Percentiles rank a stretch among this genome's conserved stretches.
Evolutionary conservation across 2,329 filamentous ascomycete genomes (phyloP).

Genomic region (Aspergillus ochraceus): DNA sequence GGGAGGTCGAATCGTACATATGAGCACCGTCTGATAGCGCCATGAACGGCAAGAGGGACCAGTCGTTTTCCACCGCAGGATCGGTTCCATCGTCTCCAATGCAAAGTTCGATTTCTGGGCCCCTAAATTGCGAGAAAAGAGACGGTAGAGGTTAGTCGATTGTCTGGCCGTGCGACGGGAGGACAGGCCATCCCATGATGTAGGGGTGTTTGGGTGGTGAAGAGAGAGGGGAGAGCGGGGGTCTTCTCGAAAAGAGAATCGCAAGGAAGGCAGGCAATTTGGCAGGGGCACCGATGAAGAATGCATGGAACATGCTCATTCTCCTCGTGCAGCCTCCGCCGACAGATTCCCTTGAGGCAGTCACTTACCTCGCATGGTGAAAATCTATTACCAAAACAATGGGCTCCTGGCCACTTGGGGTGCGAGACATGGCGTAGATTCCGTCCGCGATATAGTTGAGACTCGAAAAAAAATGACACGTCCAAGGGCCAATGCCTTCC

Average conservation of each 20-base stretch:
- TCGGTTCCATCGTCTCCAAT: conserved; percentile 77
- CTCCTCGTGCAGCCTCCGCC: neutral
- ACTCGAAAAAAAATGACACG: conserved; percentile 9
- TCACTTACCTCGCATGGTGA: conserved; percentile 65
- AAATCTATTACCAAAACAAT: conserved; percentile 80
- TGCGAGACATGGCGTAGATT: conserved; percentile 28
- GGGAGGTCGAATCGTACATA: conserved; percentile 59
- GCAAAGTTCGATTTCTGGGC: conserved; percentile 92
- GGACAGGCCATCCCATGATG: neutral
- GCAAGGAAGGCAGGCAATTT: neutral
- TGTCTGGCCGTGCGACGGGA: neutral
- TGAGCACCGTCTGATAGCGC: conserved; percentile 94
- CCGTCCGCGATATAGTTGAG: conserved; percentile 11
- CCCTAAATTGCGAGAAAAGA: conserved; percentile 47
- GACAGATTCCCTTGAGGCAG: neutral
- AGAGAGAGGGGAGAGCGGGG: too few relatives aligned
- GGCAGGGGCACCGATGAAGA: neutral
- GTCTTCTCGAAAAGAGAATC: neutral
- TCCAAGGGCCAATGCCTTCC: conserved; percentile 13
- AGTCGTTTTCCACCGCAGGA: conserved; percentile 81
- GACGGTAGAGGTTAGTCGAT: neutral
- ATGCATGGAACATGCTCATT: neutral
- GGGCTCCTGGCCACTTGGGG: conserved; percentile 56
- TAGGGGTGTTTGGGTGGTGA: neutral
- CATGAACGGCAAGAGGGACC: conserved; percentile 93